These are phyloP conservation scores for Physcomitrium patens DNA, from an alignment of 225 moss, liverwort and hornwort species.

Conservation along the genomic window DNA sequence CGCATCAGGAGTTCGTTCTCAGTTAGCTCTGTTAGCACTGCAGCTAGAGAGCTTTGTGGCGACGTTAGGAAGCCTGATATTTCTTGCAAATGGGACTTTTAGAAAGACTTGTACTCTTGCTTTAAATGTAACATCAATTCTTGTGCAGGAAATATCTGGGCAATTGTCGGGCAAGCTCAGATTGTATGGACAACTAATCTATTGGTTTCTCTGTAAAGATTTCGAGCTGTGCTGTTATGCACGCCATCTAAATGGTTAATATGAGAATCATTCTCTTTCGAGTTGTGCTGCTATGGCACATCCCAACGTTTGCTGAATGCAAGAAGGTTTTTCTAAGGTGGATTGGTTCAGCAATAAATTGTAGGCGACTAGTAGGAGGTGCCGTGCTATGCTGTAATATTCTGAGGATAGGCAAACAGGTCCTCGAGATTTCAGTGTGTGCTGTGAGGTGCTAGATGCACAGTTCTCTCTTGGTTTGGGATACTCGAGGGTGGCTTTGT, in stretches of 20 bases:
- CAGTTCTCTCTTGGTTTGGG: too few species aligned
- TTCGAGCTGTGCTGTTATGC: constrained; percentile 1
- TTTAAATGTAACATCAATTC: constrained; percentile 44
- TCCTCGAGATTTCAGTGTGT: not conserved
- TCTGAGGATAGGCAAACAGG: constrained; percentile 13
- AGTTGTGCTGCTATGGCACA: constrained; percentile 7
- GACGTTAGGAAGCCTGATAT: constrained; percentile 34
- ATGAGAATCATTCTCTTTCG: not conserved
- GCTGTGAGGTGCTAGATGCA: too few species aligned
- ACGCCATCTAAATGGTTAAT: not conserved
- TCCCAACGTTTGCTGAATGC: constrained; percentile 7
- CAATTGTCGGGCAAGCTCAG: constrained; percentile 28
- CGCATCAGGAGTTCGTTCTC: constrained; percentile 34
- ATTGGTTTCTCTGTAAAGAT: constrained; percentile 7
- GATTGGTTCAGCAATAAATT: not conserved
- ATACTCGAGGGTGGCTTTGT: too few species aligned
- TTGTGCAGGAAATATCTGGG: constrained; percentile 33
- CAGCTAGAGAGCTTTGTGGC: constrained; percentile 50
- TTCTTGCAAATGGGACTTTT: constrained; percentile 35
- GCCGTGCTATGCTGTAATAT: not conserved
- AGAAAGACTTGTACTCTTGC: constrained; percentile 26
- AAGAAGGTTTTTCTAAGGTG: constrained; percentile 24
- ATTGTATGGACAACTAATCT: constrained; percentile 30
- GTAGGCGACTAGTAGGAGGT: constrained; percentile 1
- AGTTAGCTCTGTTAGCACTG: constrained; percentile 36